Evolutionary conservation across 2,329 filamentous ascomycete species (phyloP), one percentile per base, ranked within the genome.

Genomic region (Hypoxylon sp.): DNA sequence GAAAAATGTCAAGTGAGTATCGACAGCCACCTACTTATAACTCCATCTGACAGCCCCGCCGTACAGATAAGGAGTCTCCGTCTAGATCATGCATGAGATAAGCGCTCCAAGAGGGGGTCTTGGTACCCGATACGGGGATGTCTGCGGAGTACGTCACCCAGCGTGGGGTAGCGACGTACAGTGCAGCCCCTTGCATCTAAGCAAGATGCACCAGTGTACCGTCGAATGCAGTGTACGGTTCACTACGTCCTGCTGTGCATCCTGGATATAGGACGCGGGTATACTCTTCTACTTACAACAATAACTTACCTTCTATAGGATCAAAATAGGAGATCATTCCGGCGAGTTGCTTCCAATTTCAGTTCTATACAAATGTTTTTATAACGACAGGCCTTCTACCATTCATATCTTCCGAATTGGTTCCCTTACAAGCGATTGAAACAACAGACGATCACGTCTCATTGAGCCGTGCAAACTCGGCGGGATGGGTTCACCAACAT

Each of bases 401-500:
- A n/a, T 44, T 40, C 17, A 25, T 6, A 59, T 4, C n/a, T 11
- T 20, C 20, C 6, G n/a, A n/a, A n/a, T 37, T 11, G 11, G 17
- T 7, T 25, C 11, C 25, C 17, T 11, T 27, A 11, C 11, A 58
- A 27, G n/a, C 20, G 22, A 11, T 35, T 8, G 7, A 10, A 56
- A 17, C 2, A n/a, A 55, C 40, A 22, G 27, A 8, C 8, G 35
- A 25, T 7, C 20, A 20, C 27, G 25, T 46, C 44, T n/a, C 2
- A 56, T 44, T 31, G 11, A 17, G 20, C 56, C 8, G 27, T 14
- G n/a, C 2, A 48, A 50, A 10, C 42, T 48, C 14, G 40, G 17
- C 53, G 64, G 30, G 11, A 84, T 84, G 82, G 72, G 76, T 14
- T 76, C 79, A 20, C 71, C 79, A 49, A 77, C 76, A 56, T 74